Evolutionary conservation across 805 yeast genomes (phyloP).

Genomic region (Ogataea nitratoaversa): DNA sequence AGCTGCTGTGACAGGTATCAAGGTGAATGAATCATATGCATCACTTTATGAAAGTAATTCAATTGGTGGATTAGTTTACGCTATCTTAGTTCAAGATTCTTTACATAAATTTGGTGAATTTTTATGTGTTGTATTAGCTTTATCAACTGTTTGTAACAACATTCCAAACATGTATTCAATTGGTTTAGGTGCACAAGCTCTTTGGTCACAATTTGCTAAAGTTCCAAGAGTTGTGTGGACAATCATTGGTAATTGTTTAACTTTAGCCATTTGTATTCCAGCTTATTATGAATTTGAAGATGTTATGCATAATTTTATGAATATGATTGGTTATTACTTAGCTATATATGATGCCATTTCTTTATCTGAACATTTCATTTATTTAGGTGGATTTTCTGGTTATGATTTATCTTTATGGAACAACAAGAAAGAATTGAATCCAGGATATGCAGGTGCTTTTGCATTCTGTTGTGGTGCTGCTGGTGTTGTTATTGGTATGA

Average conservation of each 20-base stretch:
- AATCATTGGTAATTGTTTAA: slow-evolving; percentile 63
- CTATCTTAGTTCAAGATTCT: slow-evolving; percentile 72
- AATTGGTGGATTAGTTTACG: slow-evolving; percentile 81
- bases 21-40: slow-evolving; percentile 41
- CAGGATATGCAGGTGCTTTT: slow-evolving; percentile 74
- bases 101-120: slow-evolving; percentile 88
- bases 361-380: slow-evolving; percentile 79
- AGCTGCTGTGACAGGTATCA: slow-evolving; percentile 71
- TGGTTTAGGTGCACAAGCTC: slow-evolving; percentile 80
- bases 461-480: slow-evolving; percentile 82
- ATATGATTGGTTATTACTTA: slow-evolving; percentile 85
- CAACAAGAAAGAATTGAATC: slow-evolving; percentile 55
- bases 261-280: slow-evolving; percentile 85
- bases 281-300: slow-evolving; percentile 69
- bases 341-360: slow-evolving; percentile 77
- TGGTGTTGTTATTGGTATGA: slow-evolving; percentile 86
- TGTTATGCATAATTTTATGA: slow-evolving; percentile 85
- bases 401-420: slow-evolving; percentile 64
- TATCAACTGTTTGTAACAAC: slow-evolving; percentile 87
- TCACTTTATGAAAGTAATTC: slow-evolving; percentile 48
- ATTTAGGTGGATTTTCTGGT: slow-evolving; percentile 56
- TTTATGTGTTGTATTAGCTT: slow-evolving; percentile 76
- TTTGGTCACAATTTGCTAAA: slow-evolving; percentile 68
- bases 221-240: slow-evolving; percentile 88
- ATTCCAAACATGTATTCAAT: slow-evolving; percentile 93